Percentiles rank a stretch among this genome's conserved stretches.
phyloP scores from a whole-genome alignment of 352 stramenopile genomes.

The Pythium brachiatum region DNA sequence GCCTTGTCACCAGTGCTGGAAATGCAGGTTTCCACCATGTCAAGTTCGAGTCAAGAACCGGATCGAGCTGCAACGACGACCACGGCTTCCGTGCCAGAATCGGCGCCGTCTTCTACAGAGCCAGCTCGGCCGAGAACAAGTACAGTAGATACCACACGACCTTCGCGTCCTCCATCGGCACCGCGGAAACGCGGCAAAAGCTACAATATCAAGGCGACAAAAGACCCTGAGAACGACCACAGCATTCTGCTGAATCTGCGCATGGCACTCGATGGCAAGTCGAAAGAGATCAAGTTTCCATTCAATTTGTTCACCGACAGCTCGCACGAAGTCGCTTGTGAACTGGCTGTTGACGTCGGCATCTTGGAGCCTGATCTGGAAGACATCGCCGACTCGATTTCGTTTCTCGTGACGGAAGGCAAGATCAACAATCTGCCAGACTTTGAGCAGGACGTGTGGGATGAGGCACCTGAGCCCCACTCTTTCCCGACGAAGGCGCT shows the following conservation, averaged over 20 bases:
- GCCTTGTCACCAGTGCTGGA: slow-evolving; percentile 1
- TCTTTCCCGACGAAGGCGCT: slow-evolving; percentile 78
- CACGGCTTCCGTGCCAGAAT: background rate
- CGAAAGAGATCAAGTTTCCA: slow-evolving; percentile 96
- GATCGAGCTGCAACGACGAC: background rate
- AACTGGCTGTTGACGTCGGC: slow-evolving; percentile 93
- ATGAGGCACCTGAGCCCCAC: slow-evolving; percentile 82
- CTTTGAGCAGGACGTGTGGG: slow-evolving; percentile 78
- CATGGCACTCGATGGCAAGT: slow-evolving; percentile 89
- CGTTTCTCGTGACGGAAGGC: slow-evolving; percentile 80
- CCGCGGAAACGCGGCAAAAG: slow-evolving; percentile 59
- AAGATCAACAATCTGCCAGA: slow-evolving; percentile 85
- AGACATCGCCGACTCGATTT: slow-evolving; percentile 94
- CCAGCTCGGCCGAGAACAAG: slow-evolving; percentile 3
- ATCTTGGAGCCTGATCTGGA: slow-evolving; percentile 91
- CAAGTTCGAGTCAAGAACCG: background rate
- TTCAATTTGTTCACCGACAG: slow-evolving; percentile 95
- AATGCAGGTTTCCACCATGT: background rate
- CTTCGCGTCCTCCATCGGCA: slow-evolving; percentile 28
- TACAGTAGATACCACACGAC: slow-evolving; percentile 10
- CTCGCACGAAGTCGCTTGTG: slow-evolving; percentile 92
- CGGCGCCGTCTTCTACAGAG: background rate
- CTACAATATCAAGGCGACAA: slow-evolving; percentile 82
- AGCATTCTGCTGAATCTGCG: slow-evolving; percentile 88
- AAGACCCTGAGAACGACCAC: slow-evolving; percentile 79